phyloP scores from a whole-genome alignment of 371 early-diverging fungal species.

The Mucor racemosus region DNA sequence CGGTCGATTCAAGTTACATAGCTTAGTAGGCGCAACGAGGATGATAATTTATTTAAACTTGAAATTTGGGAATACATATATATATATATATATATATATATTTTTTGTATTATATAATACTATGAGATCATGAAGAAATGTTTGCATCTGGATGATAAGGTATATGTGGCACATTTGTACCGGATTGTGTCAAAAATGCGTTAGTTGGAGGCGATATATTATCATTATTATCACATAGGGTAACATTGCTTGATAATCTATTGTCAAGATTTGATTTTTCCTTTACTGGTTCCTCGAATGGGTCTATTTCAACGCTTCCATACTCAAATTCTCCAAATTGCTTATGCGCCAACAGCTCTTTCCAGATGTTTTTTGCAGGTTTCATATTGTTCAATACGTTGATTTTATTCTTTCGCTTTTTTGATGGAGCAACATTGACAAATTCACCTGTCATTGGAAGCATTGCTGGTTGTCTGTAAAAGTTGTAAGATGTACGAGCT shows the following conservation, averaged over 20 bases:
- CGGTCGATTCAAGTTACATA: too few relatives aligned
- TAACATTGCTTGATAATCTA: too few relatives aligned
- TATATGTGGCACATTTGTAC: neutral
- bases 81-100: too few relatives aligned
- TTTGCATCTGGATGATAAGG: neutral
- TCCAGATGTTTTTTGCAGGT: constrained; percentile 1
- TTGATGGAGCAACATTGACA: constrained; percentile 16
- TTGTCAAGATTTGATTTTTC: too few relatives aligned
- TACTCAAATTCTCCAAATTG: constrained; percentile 17
- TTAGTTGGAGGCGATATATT: neutral
- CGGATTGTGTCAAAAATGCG: neutral
- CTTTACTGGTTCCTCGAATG: neutral
- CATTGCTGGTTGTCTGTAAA: constrained; percentile 1
- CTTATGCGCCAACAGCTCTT: constrained; percentile 13
- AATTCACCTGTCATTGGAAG: neutral
- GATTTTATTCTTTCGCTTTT: neutral
- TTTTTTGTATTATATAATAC: neutral
- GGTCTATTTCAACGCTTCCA: neutral
- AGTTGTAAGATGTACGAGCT: constrained; percentile 10
- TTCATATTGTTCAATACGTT: constrained; percentile 1
- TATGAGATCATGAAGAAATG: neutral
- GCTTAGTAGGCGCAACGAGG: too few relatives aligned
- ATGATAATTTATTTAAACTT: too few relatives aligned
- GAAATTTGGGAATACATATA: too few relatives aligned
- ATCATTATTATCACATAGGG: neutral